Evolutionary conservation across 2,329 filamentous ascomycete genomes (phyloP), one percentile per base, ranked within the genome.

Genomic region (Didymella keratinophila): DNA sequence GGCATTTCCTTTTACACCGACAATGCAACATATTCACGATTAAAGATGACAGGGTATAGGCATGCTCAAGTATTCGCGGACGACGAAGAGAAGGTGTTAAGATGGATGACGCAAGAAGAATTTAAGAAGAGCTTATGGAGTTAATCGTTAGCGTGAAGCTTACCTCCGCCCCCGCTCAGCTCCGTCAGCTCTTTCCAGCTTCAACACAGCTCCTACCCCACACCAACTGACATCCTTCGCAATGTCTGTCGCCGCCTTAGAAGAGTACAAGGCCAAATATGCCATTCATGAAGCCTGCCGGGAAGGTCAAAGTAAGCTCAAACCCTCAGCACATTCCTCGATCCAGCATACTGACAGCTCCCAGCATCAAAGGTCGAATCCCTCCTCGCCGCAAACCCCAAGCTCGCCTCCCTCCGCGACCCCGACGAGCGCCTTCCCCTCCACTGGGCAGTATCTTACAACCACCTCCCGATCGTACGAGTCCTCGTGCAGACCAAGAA

Each of bases 381-480:
- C 9, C 83, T 94, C 18, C 80, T 94, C 42, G 87, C 86, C 72
- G 89, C 88, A 66, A 93, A 96, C 71, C 88, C 91, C 2, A 93
- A 91, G 70, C 85, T 96, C 37, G 88, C 91, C 25, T 83, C 80
- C 57, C 87, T 88, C 70, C 82, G 81, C 71, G 95, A 99, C 71
- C 89, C 91, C 47, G 95, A 99, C 76, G 92, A 92, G 16, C 91
- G 95, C 43, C 86, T 97, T 36, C 89, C 95, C 2, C 87, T 98
- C 56, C 95, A 99, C 82, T 99, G 95, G 95, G 94, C 95, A 0
- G 87, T 88, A 2, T 95, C 93, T 21, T 90, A 91, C 76, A 96
- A 95, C 74, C 89, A 87, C 66, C 78, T 89, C 7, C 85, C 88
- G 23, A 92, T 97, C 58, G 87, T 91, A 18, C 82, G 89, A 48